A percentile compares a stretch with the other conserved stretches of the same genome.
Conservation (phyloP, 768 basidiomycete genomes). For the Coprinopsis cinerea region DNA sequence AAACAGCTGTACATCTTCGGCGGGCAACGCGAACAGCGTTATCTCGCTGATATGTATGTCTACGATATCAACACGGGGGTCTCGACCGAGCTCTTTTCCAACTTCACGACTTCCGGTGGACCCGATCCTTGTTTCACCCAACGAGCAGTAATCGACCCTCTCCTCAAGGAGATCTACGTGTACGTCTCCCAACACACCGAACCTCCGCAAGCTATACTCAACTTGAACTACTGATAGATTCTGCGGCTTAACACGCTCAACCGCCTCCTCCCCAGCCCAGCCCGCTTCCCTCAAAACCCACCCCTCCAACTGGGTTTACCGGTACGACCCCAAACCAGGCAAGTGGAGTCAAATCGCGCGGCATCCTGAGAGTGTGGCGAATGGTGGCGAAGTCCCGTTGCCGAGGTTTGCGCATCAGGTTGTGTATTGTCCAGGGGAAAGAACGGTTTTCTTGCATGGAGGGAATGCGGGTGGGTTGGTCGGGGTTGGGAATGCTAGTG, state of each 20-base stretch:
- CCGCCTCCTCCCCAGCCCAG: slow-evolving; percentile 27
- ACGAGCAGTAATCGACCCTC: slow-evolving; percentile 61
- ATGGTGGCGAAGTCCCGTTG: slow-evolving; percentile 43
- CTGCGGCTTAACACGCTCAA: slow-evolving; percentile 53
- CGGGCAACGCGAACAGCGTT: slow-evolving; percentile 62
- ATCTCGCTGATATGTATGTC: slow-evolving; percentile 71
- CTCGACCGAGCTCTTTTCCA: slow-evolving; percentile 55
- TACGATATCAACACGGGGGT: slow-evolving; percentile 57
- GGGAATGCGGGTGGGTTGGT: slow-evolving; percentile 55
- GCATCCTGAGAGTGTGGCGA: slow-evolving; percentile 19
- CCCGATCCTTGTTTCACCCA: slow-evolving; percentile 73
- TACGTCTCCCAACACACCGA: slow-evolving; percentile 26
- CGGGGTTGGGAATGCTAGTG: slow-evolving; percentile 6
- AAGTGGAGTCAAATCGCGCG: slow-evolving; percentile 59
- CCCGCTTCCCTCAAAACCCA: slow-evolving; percentile 39
- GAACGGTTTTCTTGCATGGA: slow-evolving; percentile 64
- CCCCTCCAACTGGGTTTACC: slow-evolving; percentile 62
- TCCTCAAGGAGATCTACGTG: slow-evolving; percentile 67
- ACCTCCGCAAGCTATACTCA: not conserved
- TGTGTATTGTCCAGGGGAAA: slow-evolving; percentile 57
- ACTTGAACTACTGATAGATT: slow-evolving; percentile 35
- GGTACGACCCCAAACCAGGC: slow-evolving; percentile 54
- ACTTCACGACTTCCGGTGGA: slow-evolving; percentile 56
- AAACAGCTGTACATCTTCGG: slow-evolving; percentile 67
- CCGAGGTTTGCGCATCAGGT: slow-evolving; percentile 78